A percentile compares a stretch with the other conserved stretches of the same genome.
phyloP scores from a whole-genome alignment of 2,329 filamentous ascomycete genomes.

The Colletotrichum magnum region DNA sequence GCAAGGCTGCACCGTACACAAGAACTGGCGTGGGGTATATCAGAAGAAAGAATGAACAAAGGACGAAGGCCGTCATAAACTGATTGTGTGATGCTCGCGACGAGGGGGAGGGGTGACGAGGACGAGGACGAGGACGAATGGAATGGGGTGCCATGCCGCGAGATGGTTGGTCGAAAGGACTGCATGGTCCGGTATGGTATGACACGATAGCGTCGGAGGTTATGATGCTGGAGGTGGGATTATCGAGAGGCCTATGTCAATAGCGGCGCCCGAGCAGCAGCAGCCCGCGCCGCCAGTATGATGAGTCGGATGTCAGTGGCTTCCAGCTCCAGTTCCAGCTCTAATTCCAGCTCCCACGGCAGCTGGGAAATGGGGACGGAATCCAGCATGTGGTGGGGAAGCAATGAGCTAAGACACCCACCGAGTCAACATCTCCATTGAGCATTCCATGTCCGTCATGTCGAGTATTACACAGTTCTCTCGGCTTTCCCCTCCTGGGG shows the following conservation, averaged over 20 bases:
- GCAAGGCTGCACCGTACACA: too few species aligned
- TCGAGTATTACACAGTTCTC: neutral
- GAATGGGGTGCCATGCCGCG: neutral
- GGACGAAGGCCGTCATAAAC: slow-evolving; percentile 3
- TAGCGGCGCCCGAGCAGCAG: neutral
- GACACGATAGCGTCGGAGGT: slow-evolving; percentile 7
- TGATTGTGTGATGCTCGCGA: slow-evolving; percentile 13
- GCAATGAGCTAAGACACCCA: slow-evolving; percentile 9
- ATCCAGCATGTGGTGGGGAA: slow-evolving; percentile 20
- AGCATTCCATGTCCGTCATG: neutral
- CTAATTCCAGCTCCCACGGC: too few species aligned
- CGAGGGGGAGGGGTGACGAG: neutral
- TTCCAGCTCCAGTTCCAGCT: neutral
- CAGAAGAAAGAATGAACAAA: slow-evolving; percentile 10
- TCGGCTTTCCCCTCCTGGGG: slow-evolving; percentile 6
- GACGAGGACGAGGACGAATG: neutral
- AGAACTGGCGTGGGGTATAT: neutral
- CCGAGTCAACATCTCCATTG: neutral
- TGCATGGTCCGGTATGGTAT: slow-evolving; percentile 7
- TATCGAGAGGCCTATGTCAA: slow-evolving; percentile 14
- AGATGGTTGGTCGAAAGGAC: slow-evolving; percentile 9
- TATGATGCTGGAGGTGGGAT: slow-evolving; percentile 18
- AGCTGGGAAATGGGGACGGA: neutral
- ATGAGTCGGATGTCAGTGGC: neutral
- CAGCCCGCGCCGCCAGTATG: neutral